phyloP scores from a whole-genome alignment of 805 yeast genomes.

The Helenozyma rhizophorensis region DNA sequence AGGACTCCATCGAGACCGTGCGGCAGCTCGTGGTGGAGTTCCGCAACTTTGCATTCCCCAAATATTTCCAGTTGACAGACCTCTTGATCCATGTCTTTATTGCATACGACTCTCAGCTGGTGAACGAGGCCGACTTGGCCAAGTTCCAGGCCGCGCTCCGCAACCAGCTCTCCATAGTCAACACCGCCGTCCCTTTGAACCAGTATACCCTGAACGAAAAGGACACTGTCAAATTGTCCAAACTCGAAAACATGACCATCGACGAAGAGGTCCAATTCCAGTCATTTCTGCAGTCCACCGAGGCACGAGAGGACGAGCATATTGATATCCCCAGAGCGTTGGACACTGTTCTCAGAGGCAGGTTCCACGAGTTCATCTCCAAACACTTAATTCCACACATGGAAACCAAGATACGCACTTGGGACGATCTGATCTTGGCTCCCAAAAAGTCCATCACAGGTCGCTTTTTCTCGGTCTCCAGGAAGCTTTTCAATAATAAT shows the following conservation, averaged over 20 bases:
- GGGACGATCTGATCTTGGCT: constrained; percentile 80
- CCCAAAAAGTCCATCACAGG: constrained; percentile 77
- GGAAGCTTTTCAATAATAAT: constrained; percentile 48
- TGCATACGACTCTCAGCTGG: constrained; percentile 22
- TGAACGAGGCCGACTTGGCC: constrained; percentile 28
- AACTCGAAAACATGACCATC: constrained; percentile 33
- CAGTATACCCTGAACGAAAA: background rate
- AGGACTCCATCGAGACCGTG: constrained; percentile 52
- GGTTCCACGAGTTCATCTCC: constrained; percentile 44
- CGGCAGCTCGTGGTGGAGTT: constrained; percentile 49
- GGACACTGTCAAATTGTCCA: constrained; percentile 1
- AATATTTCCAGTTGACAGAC: constrained; percentile 63
- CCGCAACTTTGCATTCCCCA: constrained; percentile 51
- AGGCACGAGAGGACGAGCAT: constrained; percentile 4
- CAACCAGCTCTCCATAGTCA: constrained; percentile 21
- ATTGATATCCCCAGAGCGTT: constrained; percentile 30
- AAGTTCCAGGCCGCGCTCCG: constrained; percentile 26
- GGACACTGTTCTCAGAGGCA: constrained; percentile 35
- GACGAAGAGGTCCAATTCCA: constrained; percentile 37
- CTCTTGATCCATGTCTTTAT: constrained; percentile 43
- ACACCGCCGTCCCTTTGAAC: constrained; percentile 19
- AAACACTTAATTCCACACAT: constrained; percentile 70
- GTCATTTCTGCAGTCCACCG: background rate
- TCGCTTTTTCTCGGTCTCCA: constrained; percentile 63
- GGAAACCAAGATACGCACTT: constrained; percentile 72